phyloP scores from a whole-genome alignment of 164 flowering plant species.

The Tetrastigma voinierianum region DNA sequence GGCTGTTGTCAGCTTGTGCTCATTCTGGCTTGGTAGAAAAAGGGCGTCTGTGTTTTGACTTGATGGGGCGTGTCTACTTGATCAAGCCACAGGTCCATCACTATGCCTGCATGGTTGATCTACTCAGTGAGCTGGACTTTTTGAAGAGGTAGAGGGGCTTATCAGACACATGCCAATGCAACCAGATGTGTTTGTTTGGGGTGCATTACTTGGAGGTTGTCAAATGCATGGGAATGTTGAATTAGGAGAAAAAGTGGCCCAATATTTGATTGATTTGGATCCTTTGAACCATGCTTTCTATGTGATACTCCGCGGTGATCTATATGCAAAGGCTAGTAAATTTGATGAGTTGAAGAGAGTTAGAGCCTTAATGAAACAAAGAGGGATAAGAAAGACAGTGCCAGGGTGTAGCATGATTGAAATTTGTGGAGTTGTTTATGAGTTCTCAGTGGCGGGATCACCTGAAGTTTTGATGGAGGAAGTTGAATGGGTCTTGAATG shows the following conservation, averaged over 20 bases:
- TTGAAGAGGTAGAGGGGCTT: slow-evolving; percentile 65
- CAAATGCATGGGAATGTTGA: slow-evolving; percentile 70
- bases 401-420: slow-evolving; percentile 79
- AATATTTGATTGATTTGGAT: slow-evolving; percentile 45
- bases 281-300: slow-evolving; percentile 75
- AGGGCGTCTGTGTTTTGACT: slow-evolving; percentile 52
- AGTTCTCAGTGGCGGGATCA: slow-evolving; percentile 60
- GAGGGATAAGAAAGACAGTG: slow-evolving; percentile 50
- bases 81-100: slow-evolving; percentile 66
- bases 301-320: slow-evolving; percentile 55
- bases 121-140: slow-evolving; percentile 65
- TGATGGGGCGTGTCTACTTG: slow-evolving; percentile 47
- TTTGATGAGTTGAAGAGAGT: slow-evolving; percentile 48
- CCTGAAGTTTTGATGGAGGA: slow-evolving; percentile 35
- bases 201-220: slow-evolving; percentile 80
- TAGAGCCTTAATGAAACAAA: slow-evolving; percentile 53
- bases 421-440: slow-evolving; percentile 56
- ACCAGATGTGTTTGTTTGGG: slow-evolving; percentile 86
- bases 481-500: slow-evolving; percentile 30
- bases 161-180: slow-evolving; percentile 68
- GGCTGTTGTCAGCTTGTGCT: slow-evolving; percentile 75
- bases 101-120: slow-evolving; percentile 76
- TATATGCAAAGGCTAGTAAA: slow-evolving; percentile 63
- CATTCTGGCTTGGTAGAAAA: slow-evolving; percentile 78
- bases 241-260: slow-evolving; percentile 62